Base-by-base conservation (phyloP, 805 yeast species). In the Starmerella powellii region DNA sequence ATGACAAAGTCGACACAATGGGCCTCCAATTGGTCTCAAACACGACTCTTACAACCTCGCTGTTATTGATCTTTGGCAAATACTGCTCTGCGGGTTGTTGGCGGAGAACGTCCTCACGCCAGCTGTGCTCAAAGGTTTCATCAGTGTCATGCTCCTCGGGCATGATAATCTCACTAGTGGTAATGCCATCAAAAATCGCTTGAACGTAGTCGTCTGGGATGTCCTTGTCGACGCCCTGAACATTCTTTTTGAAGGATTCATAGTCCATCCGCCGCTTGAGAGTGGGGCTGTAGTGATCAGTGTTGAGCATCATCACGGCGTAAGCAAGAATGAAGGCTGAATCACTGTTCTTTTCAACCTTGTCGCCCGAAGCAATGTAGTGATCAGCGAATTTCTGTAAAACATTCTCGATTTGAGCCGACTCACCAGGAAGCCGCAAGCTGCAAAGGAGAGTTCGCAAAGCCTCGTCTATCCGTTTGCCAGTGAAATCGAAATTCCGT, bases 61-160 rank as follows among this genome's bases (percentile, higher is more conserved):
- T 17, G 4, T 41, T 33, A 8, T 20, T 18, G 21, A 38, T 42
- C 3, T 52, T 46, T 6, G 45, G 34, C 29, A 50, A 43, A 8
- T 33, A 40, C 1, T 59, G 57, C 5, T 58, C 52, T 18, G 49
- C 51, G 13, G 39, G 37, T 17, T 41, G 37, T 10, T 19, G 35
- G 32, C 58, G 54, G 31, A 53, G 49, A 29, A 63, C 54, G 37
- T 58, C 49, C 32, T 54, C 61, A 26, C 57, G 58, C 70, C 70
- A 66, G 15, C 74, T 67, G 55, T 82, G 88, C 56, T 87, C 96
- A 61, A 87, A 88, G 78, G 94, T 80, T 57, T 81, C 85, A 17
- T 85, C 82, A 10, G 86, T 83, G 57, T 85, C 93, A 53, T 88
- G 96, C 56, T 91, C 98, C 55, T 91, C 97, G 0, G 98, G 97